Percentiles rank a stretch among this genome's conserved stretches.
Evolutionary conservation across 1,284 basidiomycete genomes (phyloP).

Genomic region (Anthracocystis panici-leucophaei): DNA sequence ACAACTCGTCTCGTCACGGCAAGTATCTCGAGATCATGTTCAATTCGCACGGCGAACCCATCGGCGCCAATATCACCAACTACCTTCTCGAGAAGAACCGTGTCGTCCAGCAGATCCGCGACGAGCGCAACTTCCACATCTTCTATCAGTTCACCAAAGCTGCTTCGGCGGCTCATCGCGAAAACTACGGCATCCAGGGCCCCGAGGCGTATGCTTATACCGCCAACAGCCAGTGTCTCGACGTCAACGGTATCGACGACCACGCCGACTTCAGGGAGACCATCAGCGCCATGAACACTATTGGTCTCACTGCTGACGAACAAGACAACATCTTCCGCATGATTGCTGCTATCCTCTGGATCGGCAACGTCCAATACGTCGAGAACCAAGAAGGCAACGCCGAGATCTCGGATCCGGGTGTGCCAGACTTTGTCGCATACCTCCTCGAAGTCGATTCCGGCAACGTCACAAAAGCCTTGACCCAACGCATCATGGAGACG

Average conservation of each 20-base stretch:
- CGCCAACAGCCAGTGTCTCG: slow-evolving; percentile 88
- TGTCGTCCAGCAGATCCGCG: slow-evolving; percentile 95
- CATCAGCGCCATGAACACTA: slow-evolving; percentile 91
- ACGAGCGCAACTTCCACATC: slow-evolving; percentile 98
- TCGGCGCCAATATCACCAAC: slow-evolving; percentile 98
- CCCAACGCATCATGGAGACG: slow-evolving; percentile 90
- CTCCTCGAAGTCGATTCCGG: slow-evolving; percentile 87
- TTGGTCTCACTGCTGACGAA: slow-evolving; percentile 85
- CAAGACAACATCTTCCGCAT: slow-evolving; percentile 94
- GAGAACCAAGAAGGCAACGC: slow-evolving; percentile 93
- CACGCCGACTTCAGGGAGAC: slow-evolving; percentile 88
- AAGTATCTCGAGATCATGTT: slow-evolving; percentile 99
- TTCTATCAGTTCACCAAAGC: slow-evolving; percentile 99
- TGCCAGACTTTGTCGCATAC: slow-evolving; percentile 96
- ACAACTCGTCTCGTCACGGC: slow-evolving; percentile 98
- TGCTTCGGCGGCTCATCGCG: slow-evolving; percentile 87
- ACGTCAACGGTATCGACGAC: slow-evolving; percentile 93
- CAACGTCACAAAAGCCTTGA: slow-evolving; percentile 86
- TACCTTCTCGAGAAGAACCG: slow-evolving; percentile 96
- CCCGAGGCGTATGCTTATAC: slow-evolving; percentile 96
- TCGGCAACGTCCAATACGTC: slow-evolving; percentile 83
- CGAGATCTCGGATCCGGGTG: slow-evolving; percentile 81
- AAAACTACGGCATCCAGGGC: slow-evolving; percentile 94
- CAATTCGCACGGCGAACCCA: slow-evolving; percentile 88
- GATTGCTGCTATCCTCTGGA: slow-evolving; percentile 92